Percentiles rank a stretch among this genome's conserved stretches.
Evolutionary conservation across 192 early-diverging fungal species (phyloP).

Genomic region (Paraglomus brasilianum): DNA sequence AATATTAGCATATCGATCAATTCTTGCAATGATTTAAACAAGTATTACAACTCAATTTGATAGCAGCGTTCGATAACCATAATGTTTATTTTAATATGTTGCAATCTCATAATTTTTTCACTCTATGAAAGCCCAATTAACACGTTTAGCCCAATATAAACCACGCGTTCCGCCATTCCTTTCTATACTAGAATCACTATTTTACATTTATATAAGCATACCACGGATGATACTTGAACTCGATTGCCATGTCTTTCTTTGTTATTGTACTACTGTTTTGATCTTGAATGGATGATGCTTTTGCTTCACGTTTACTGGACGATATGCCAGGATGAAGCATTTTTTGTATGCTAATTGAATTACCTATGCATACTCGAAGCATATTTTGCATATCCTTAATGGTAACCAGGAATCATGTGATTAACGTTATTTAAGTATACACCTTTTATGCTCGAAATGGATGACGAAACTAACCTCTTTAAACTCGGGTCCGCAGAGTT

Average conservation of each 20-base stretch:
- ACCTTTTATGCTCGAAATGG: background rate
- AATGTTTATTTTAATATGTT: no score
- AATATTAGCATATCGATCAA: no score
- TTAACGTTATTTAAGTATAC: background rate
- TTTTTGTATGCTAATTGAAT: slow-evolving; percentile 22
- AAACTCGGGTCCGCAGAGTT: slow-evolving; percentile 16
- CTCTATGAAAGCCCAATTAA: no score
- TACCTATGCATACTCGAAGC: slow-evolving; percentile 29
- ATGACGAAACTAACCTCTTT: slow-evolving; percentile 5
- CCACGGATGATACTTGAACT: slow-evolving; percentile 34
- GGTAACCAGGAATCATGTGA: background rate
- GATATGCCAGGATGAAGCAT: slow-evolving; percentile 19
- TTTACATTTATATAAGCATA: slow-evolving; percentile 24
- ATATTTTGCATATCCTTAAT: slow-evolving; percentile 23
- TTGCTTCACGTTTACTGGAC: background rate
- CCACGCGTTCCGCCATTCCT: background rate
- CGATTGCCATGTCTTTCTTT: slow-evolving; percentile 18
- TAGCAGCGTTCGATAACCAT: no score
- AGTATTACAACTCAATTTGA: no score
- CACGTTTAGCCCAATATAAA: no score
- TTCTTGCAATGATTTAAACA: no score
- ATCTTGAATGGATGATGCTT: background rate
- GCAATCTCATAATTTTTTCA: no score
- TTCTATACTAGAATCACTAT: slow-evolving; percentile 1
- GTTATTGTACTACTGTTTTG: background rate